Percentiles rank a stretch among this genome's conserved stretches.
Evolutionary conservation across 352 stramenopile genomes (phyloP).

Genomic region (Pythium sp.): DNA sequence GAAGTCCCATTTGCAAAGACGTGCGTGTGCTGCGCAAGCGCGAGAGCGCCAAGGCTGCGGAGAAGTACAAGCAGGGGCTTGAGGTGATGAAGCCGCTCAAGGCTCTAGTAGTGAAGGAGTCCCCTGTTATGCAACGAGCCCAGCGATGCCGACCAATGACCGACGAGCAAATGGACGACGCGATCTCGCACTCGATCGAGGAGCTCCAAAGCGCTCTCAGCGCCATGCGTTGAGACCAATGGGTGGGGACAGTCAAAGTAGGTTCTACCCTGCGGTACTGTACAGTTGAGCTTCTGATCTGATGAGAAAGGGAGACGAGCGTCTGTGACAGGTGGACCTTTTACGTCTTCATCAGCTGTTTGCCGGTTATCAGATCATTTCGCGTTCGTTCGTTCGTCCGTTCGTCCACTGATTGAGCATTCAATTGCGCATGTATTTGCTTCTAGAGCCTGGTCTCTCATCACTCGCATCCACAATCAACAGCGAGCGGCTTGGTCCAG

Average conservation of each 20-base stretch:
- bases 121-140: neutral
- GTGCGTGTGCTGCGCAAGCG: slow-evolving; percentile 42
- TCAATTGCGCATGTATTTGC: neutral
- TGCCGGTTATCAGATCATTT: neutral
- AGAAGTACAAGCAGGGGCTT: slow-evolving; percentile 37
- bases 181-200: slow-evolving; percentile 25
- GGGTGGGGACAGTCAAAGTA: neutral
- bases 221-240: neutral
- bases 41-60: slow-evolving; percentile 42
- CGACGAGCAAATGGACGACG: slow-evolving; percentile 18
- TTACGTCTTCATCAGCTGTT: neutral
- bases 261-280: neutral
- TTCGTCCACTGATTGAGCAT: neutral
- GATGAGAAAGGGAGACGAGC: neutral
- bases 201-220: slow-evolving; percentile 14
- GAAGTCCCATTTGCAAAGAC: slow-evolving; percentile 39
- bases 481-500: too few relatives aligned
- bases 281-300: neutral
- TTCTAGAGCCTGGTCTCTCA: too few relatives aligned
- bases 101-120: neutral
- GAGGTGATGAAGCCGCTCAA: slow-evolving; percentile 17
- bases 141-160: neutral
- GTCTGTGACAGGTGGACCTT: neutral
- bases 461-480: too few relatives aligned
- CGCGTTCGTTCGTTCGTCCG: neutral